Evolutionary conservation across 2,329 filamentous ascomycete species (phyloP).

Genomic region (Paradendryphiella salina): DNA sequence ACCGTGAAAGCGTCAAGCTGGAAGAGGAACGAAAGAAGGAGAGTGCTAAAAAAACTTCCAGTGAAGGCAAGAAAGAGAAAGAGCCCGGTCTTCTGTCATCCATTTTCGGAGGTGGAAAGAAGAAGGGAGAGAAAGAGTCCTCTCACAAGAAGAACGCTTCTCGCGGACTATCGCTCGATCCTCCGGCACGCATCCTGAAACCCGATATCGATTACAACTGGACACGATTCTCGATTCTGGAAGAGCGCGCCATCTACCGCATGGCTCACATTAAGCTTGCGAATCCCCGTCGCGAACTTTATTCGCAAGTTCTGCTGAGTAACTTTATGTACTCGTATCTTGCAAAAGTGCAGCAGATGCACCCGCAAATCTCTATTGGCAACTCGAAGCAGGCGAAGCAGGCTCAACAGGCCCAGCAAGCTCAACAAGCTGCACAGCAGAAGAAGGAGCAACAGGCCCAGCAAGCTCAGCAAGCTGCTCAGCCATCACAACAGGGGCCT

Average conservation of each 20-base stretch:
- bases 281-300: constrained; percentile 88
- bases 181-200: constrained; percentile 68
- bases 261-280: constrained; percentile 99
- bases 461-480: constrained; percentile 13
- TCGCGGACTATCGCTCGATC: constrained; percentile 77
- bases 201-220: constrained; percentile 95
- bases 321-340: constrained; percentile 99
- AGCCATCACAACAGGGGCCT: constrained; percentile 46
- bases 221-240: constrained; percentile 91
- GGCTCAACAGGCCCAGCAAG: constrained; percentile 59
- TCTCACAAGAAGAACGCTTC: constrained; percentile 72
- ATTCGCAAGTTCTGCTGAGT: constrained; percentile 93
- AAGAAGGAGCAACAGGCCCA: constrained; percentile 53
- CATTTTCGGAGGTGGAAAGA: constrained; percentile 87
- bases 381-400: constrained; percentile 74
- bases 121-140: constrained; percentile 77
- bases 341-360: constrained; percentile 98
- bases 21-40: constrained; percentile 84
- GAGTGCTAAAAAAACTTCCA: constrained; percentile 68
- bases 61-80: constrained; percentile 81
- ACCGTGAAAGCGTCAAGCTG: constrained; percentile 74
- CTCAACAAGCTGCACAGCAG: constrained; percentile 47
- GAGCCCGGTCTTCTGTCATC: constrained; percentile 86
- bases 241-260: constrained; percentile 95
- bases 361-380: constrained; percentile 92